Base-by-base conservation (phyloP, 805 yeast species). In the Jamesozyma piceae region DNA sequence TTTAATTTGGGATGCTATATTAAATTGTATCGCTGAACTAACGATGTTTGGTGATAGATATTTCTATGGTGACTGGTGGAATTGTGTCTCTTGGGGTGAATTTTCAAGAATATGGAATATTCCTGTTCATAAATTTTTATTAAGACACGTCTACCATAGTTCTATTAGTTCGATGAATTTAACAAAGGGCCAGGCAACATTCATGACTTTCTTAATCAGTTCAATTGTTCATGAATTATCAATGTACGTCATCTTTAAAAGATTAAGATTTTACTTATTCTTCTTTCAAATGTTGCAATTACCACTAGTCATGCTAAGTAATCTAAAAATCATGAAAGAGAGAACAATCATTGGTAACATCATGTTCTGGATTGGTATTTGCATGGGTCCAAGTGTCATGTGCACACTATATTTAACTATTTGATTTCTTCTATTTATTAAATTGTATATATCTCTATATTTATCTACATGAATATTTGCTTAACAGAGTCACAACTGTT, bases 1-100 rank as follows among this genome's bases (percentile, higher is more conserved):
- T 59, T 67, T 92, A 47, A 92, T 94, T 48, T 92, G 98, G 98
- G 97, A 92, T 55, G 81, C 90, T 6, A 90, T 90, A 39, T 67
- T 89, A 52, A 90, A 89, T 56, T 82, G 84, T 21, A 75, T 92
- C 52, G 97, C 95, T 1, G 98, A 92, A 60, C 67, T 90, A 33
- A 80, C 95, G 13, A 57, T 72, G 41, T 94, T 80, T 64, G 96
- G 87, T 3, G 97, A 92, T 59, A 75, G 98, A 39, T 83, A 83
- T 49, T 92, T 92, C 62, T 92, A 92, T 58, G 90, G 95, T 2
- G 84, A 87, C 35, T 92, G 98, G 98, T 92, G 99, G 99, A 86
- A 89, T 52, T 84, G 92, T 48, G 77, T 82, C 18, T 81, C 86
- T 36, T 92, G 97, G 96, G 86, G 83, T 45, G 89, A 89, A 58